phyloP scores from a whole-genome alignment of 2,329 filamentous ascomycete species.

The Chaetomium sp. region DNA sequence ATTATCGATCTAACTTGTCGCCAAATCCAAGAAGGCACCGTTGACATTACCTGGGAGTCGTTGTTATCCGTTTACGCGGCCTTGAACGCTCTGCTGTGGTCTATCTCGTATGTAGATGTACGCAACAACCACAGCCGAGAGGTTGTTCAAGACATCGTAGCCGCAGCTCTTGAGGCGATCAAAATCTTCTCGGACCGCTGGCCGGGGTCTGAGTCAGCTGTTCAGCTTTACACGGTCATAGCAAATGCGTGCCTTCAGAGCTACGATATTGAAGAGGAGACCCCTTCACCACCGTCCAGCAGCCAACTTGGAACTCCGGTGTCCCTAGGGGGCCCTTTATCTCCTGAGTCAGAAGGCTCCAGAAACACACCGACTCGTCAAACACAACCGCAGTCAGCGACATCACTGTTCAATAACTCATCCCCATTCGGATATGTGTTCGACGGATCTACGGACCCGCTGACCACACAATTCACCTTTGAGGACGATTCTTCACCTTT shows the following conservation, averaged over 20 bases:
- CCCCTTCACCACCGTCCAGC: slow-evolving; percentile 29
- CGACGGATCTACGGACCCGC: slow-evolving; percentile 48
- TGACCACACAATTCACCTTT: slow-evolving; percentile 23
- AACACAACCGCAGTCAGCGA: slow-evolving; percentile 14
- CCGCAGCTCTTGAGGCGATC: slow-evolving; percentile 70
- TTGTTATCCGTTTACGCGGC: slow-evolving; percentile 85
- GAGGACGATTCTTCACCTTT: slow-evolving; percentile 27
- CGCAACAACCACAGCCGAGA: slow-evolving; percentile 64
- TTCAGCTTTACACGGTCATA: slow-evolving; percentile 80
- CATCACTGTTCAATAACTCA: slow-evolving; percentile 18
- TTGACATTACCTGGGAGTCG: slow-evolving; percentile 93
- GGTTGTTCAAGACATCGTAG: slow-evolving; percentile 69
- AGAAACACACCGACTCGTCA: slow-evolving; percentile 17
- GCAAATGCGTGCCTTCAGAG: slow-evolving; percentile 80
- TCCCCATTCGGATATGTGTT: slow-evolving; percentile 50
- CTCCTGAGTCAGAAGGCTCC: slow-evolving; percentile 36
- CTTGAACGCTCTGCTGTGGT: slow-evolving; percentile 87
- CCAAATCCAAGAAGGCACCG: slow-evolving; percentile 67
- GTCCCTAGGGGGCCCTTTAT: slow-evolving; percentile 43
- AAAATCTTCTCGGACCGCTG: slow-evolving; percentile 76
- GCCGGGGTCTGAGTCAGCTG: slow-evolving; percentile 82
- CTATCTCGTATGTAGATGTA: slow-evolving; percentile 79
- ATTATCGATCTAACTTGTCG: slow-evolving; percentile 76
- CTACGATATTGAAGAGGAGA: slow-evolving; percentile 60
- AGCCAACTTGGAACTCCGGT: slow-evolving; percentile 39